These are phyloP conservation scores for Celoporthe dispersa DNA, from an alignment of 2,329 filamentous ascomycete genomes.

Conservation along the genomic window DNA sequence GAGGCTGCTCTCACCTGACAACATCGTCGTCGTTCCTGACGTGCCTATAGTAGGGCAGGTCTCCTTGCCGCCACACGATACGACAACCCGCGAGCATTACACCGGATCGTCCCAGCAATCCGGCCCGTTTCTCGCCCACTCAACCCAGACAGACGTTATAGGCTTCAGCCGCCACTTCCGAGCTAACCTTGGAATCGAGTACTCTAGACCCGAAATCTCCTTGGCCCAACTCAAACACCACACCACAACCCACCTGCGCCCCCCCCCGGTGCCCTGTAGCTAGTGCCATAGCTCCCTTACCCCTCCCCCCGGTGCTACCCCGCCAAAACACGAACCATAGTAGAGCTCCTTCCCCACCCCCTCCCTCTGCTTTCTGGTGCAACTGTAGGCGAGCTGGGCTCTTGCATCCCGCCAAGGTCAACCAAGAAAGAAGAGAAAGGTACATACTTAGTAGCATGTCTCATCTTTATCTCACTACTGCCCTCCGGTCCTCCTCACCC, in stretches of 20 bases:
- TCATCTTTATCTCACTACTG: not conserved
- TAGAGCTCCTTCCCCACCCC: not conserved
- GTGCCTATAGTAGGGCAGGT: not conserved
- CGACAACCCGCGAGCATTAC: not conserved
- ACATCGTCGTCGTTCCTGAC: not conserved
- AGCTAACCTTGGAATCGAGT: not conserved
- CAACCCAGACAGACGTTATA: not conserved
- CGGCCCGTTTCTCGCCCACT: not conserved
- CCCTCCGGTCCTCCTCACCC: not conserved
- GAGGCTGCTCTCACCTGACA: not conserved
- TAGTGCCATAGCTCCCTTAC: conserved; percentile 5
- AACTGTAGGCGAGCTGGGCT: not conserved
- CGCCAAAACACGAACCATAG: conserved; percentile 16
- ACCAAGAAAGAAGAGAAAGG: not conserved
- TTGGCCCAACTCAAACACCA: not conserved
- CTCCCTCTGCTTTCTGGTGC: not conserved
- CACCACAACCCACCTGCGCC: conserved; percentile 12
- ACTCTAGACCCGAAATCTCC: conserved; percentile 2
- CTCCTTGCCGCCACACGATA: not conserved
- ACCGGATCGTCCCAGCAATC: not conserved
- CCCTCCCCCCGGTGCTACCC: conserved; percentile 11
- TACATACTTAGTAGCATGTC: conserved; percentile 3
- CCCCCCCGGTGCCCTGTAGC: not conserved
- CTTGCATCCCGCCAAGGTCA: not conserved
- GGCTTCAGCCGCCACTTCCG: conserved; percentile 5